Base-by-base conservation (phyloP, 1,139 yeast species). In the Candida mesenterica region DNA sequence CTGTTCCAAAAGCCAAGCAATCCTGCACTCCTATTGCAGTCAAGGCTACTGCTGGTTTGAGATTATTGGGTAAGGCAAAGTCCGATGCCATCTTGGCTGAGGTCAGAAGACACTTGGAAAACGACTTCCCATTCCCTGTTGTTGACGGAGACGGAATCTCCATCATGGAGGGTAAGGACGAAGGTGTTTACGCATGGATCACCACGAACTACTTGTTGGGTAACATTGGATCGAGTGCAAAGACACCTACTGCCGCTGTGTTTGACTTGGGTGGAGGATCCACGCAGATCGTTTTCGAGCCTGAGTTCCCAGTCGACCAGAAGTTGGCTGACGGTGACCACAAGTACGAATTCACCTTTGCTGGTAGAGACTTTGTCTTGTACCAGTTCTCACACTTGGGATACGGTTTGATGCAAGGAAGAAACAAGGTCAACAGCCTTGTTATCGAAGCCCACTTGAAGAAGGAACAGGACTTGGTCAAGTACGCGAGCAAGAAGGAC, bases 171-270 rank as follows among this genome's bases (percentile, higher is more conserved):
- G 98, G 98, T 48, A 82, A 79, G 43, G 96, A 90, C 52, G 98
- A 92, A 67, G 99, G 98, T 58, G 97, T 92, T n/a, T 92, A 79
- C 54, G 98, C 98, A 1, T 92, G 99, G 99, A 84, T 92, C 57
- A 92, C 98, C 25, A 82, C 97, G 36, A 92, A 92, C 67, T 92
- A 82, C 59, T 68, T 92, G 45, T 74, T 92, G 48, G 97, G 97
- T 28, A 90, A 90, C 62, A 88, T 92, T 57, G 97, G 97, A 18
- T 66, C 80, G 18, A 62, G 77, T 15, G 82, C 77, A 32, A 79
- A 79, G 61, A 60, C 65, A 20, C 86, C 92, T 22, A 92, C 98
- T 9, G 96, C 96, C 34, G 98, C 97, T 6, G 95, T 92, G 10
- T 92, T 92, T 57, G 99, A 92, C 58, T 77, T 92, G 45, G 99